Evolutionary conservation across 2,329 filamentous ascomycete species (phyloP), one percentile per base, ranked within the genome.

Genomic region (Aspergillus quadrilineatus): DNA sequence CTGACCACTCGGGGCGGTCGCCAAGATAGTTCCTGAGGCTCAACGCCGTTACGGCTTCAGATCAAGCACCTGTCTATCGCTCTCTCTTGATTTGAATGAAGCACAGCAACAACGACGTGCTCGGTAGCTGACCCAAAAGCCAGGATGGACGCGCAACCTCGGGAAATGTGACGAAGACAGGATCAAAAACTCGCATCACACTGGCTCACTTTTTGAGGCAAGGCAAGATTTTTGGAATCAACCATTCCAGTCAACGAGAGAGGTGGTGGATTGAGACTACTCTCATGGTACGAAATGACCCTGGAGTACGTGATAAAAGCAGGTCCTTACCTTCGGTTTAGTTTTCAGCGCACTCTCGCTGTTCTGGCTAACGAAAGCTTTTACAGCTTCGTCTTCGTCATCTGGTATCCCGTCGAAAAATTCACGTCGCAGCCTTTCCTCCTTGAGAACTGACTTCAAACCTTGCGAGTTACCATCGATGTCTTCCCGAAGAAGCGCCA

Each of bases 321-420:
- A 55, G 29, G 55, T 45, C 76, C 82, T 71, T 72, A 91, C 90
- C 85, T 92, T 93, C 4, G 92, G 92, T 68, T 88, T 87, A 37
- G 85, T 93, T 80, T 95, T 96, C 50, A 97, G 79, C 12, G 91
- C 90, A 59, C 85, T 88, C 57, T 86, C 84, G 61, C 83, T 77
- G 66, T 96, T 97, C 63, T 81, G 78, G 43, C 78, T 80, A 22
- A 83, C 80, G 72, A 96, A 96, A 1, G 88, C 88, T 62, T 84
- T 80, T 4, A 94, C 73, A 15, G 81, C 86, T 48, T 83, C 83
- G 59, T 83, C 80, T 57, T 85, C 80, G 53, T 84, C 79, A 50
- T 80, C 77, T 53, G 78, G 72, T 17, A 79, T 75, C 4, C 79
- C 79, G 1, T 82, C 81, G 47, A 93, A 81, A 69, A 92, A 92